Evolutionary conservation across 768 basidiomycete genomes (phyloP), one percentile per base, ranked within the genome.

Genomic region (Amanita muscaria): DNA sequence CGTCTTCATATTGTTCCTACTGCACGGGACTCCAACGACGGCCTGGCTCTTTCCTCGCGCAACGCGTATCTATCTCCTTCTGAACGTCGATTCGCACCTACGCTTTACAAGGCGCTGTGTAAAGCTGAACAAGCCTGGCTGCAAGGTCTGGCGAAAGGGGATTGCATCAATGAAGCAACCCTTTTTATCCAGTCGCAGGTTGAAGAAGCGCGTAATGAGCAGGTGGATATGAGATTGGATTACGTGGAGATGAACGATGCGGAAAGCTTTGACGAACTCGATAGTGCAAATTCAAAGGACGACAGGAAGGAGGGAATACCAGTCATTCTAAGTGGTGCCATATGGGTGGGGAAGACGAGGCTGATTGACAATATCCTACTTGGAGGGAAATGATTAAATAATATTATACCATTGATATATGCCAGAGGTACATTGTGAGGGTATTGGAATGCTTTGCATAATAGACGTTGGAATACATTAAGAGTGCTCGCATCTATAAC

Each of bases 281-380:
- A 68, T 6, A 27, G 36, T 3, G 9, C 4, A 25, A 39, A 6
- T 5, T 22, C 35, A 4, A n/a, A 27, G 24, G 25, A 31, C 14
- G 35, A 14, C 9, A 10, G 18, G 25, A 29, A 15, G 21, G 10
- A 14, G 21, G 12, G 19, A 11, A 14, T 58, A 49, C 58, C 60
- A 49, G 77, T 83, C 23, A 76, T 96, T 16, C 54, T 97, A 40
- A 94, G 90, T 49, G 92, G 90, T 2, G 91, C 89, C 22, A 56
- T 93, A 50, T 86, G 83, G 75, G 76, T 93, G 2, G 89, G 88
- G 31, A 74, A 72, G 58, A 97, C 92, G 31, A 73, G 93, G 51
- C 60, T 99, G 53, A 97, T 99, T 33, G 94, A 99, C 63, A 99
- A 98, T 59, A 61, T 96, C 41, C 66, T 96, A 33, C 61, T 96